These are phyloP conservation scores for Trichophyton verrucosum DNA, from an alignment of 2,329 filamentous ascomycete genomes.

Conservation along the genomic window DNA sequence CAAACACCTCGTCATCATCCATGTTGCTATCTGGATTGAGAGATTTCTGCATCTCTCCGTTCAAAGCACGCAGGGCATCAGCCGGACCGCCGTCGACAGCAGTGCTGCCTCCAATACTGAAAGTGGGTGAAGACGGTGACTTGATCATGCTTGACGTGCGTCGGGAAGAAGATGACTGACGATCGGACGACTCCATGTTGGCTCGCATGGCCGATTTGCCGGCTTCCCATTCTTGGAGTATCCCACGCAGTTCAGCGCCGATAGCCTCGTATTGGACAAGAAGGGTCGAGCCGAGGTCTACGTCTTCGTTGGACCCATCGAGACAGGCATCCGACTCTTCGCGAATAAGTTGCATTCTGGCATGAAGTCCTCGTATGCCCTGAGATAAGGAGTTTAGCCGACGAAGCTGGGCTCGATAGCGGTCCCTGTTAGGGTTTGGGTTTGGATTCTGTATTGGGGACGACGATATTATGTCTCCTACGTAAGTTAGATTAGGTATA, in stretches of 20 bases:
- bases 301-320: conserved; percentile 54
- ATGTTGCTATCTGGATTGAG: conserved; percentile 20
- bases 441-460: conserved; percentile 25
- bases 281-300: conserved; percentile 64
- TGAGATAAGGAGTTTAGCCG: conserved; percentile 81
- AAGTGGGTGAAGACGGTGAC: conserved; percentile 34
- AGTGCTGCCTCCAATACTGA: conserved; percentile 35
- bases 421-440: conserved; percentile 58
- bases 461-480: conserved; percentile 35
- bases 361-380: conserved; percentile 81
- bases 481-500: conserved; percentile 5
- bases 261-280: conserved; percentile 92
- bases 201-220: conserved; percentile 72
- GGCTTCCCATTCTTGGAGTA: conserved; percentile 76
- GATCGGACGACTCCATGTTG: conserved; percentile 54
- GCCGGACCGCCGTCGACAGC: conserved; percentile 46
- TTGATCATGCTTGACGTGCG: conserved; percentile 34
- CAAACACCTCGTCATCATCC: conserved; percentile 68
- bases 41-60: conserved; percentile 47
- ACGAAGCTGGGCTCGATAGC: conserved; percentile 73
- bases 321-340: conserved; percentile 76
- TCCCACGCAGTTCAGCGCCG: conserved; percentile 66
- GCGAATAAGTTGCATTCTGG: conserved; percentile 80
- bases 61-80: conserved; percentile 66
- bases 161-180: conserved; percentile 16